Evolutionary conservation across 1,284 basidiomycete genomes (phyloP).

Genomic region (Hymenochaete sp.): DNA sequence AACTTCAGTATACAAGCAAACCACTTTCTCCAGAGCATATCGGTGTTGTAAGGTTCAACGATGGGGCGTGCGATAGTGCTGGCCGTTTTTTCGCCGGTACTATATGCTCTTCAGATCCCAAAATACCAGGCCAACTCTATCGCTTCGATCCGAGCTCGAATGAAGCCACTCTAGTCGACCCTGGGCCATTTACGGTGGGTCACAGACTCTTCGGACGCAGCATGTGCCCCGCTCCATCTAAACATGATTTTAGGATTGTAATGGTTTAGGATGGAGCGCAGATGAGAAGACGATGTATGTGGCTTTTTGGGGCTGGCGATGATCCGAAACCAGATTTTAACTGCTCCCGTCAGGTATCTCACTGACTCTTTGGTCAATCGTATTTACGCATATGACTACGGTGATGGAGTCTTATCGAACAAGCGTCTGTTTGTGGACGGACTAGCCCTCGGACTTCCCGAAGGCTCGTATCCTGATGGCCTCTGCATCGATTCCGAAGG

Average conservation of each 20-base stretch:
- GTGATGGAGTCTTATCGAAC: conserved; percentile 45
- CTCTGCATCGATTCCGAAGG: conserved; percentile 57
- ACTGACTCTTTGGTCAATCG: conserved; percentile 55
- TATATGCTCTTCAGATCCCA: conserved; percentile 39
- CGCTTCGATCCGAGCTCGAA: conserved; percentile 44
- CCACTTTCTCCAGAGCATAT: conserved; percentile 38
- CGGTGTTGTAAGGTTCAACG: conserved; percentile 53
- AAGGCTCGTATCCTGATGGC: conserved; percentile 50
- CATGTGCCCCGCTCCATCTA: not conserved
- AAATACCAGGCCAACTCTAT: conserved; percentile 50
- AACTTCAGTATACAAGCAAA: conserved; percentile 38
- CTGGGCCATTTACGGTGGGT: conserved; percentile 56
- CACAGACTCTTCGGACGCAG: not conserved
- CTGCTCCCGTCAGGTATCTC: conserved; percentile 42
- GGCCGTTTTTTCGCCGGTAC: conserved; percentile 62
- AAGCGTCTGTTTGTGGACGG: conserved; percentile 50
- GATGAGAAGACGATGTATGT: conserved; percentile 52
- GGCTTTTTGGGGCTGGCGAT: conserved; percentile 3
- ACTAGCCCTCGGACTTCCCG: conserved; percentile 40
- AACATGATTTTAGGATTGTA: conserved; percentile 41
- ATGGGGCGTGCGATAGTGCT: conserved; percentile 55
- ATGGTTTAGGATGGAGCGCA: conserved; percentile 56
- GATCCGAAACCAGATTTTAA: not conserved
- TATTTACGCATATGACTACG: conserved; percentile 61
- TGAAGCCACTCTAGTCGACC: conserved; percentile 44